Percentiles rank a stretch among this genome's conserved stretches.
These are phyloP conservation scores for Ophiognomonia clavigignenti-juglandacearum DNA, from an alignment of 2,329 filamentous ascomycete genomes.

Conservation along the genomic window DNA sequence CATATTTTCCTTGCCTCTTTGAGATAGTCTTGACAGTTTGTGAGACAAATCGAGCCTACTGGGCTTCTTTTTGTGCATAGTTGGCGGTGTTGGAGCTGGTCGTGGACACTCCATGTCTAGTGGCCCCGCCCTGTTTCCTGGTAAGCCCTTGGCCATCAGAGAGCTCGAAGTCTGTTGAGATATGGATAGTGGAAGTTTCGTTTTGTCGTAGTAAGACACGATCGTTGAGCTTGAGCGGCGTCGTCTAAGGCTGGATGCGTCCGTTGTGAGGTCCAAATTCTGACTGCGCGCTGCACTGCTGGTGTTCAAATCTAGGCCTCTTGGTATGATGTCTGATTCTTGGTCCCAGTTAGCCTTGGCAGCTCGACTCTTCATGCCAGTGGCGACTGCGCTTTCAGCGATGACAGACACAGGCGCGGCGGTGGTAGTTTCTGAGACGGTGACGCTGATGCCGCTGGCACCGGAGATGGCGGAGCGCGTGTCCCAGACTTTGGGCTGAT, in stretches of 20 bases:
- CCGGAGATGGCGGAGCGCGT: slow-evolving; percentile 33
- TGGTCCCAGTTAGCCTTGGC: slow-evolving; percentile 35
- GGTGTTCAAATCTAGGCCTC: slow-evolving; percentile 20
- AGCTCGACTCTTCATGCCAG: slow-evolving; percentile 16
- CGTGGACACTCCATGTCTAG: slow-evolving; percentile 39
- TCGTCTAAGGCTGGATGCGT: slow-evolving; percentile 41
- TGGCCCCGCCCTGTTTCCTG: slow-evolving; percentile 40
- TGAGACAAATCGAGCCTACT: slow-evolving; percentile 44
- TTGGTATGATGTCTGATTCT: slow-evolving; percentile 43
- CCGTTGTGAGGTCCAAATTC: slow-evolving; percentile 27
- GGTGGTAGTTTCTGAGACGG: slow-evolving; percentile 36
- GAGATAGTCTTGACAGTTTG: slow-evolving; percentile 18
- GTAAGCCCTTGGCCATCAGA: slow-evolving; percentile 52
- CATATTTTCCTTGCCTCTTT: slow-evolving; percentile 13
- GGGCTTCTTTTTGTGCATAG: slow-evolving; percentile 42
- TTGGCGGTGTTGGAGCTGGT: slow-evolving; percentile 18
- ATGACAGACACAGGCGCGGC: slow-evolving; percentile 21
- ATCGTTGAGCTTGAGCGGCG: slow-evolving; percentile 52
- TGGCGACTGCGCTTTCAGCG: slow-evolving; percentile 21
- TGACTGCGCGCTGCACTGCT: slow-evolving; percentile 20
- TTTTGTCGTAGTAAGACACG: slow-evolving; percentile 51
- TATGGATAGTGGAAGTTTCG: slow-evolving; percentile 50
- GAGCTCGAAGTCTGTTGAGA: slow-evolving; percentile 56
- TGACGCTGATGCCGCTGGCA: slow-evolving; percentile 43
- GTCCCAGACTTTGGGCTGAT: slow-evolving; percentile 35